phyloP scores from a whole-genome alignment of 2,329 filamentous ascomycete genomes.

The Fusarium cyanostomum region DNA sequence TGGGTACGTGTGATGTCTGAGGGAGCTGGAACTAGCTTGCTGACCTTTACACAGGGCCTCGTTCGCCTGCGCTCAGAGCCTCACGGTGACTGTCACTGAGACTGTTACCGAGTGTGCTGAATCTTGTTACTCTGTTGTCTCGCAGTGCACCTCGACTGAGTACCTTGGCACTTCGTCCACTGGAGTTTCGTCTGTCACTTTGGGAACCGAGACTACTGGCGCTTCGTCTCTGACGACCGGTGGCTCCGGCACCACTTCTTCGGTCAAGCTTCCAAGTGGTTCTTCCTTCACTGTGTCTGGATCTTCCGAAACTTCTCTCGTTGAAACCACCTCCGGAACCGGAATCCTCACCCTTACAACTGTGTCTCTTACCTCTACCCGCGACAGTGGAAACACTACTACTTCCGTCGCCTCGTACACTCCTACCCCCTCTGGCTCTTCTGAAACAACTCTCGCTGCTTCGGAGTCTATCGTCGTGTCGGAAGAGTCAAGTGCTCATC shows the following conservation, averaged over 20 bases:
- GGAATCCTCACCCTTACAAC: conserved; percentile 16
- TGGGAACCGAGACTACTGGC: neutral
- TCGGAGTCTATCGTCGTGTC: conserved; percentile 7
- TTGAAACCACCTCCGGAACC: conserved; percentile 2
- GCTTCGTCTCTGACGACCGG: neutral
- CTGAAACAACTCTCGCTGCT: neutral
- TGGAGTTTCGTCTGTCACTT: neutral
- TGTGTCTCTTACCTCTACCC: conserved; percentile 4
- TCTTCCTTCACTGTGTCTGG: conserved; percentile 2
- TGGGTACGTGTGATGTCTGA: conserved; percentile 34
- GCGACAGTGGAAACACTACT: conserved; percentile 15
- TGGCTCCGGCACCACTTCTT: conserved; percentile 16
- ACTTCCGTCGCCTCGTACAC: neutral
- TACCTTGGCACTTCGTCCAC: conserved; percentile 5
- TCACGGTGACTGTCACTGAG: conserved; percentile 47
- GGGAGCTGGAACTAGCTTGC: neutral
- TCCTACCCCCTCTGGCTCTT: neutral
- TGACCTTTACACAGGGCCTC: conserved; percentile 37
- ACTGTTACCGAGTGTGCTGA: conserved; percentile 45
- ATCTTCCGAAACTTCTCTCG: conserved; percentile 5
- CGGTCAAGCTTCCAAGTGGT: conserved; percentile 3
- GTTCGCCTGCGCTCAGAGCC: conserved; percentile 36
- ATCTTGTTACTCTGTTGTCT: conserved; percentile 37
- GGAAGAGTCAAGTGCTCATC: conserved; percentile 16
- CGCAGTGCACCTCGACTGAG: conserved; percentile 34